Conservation (phyloP, 306 rosid genomes). For the Sicyos baderoa region DNA sequence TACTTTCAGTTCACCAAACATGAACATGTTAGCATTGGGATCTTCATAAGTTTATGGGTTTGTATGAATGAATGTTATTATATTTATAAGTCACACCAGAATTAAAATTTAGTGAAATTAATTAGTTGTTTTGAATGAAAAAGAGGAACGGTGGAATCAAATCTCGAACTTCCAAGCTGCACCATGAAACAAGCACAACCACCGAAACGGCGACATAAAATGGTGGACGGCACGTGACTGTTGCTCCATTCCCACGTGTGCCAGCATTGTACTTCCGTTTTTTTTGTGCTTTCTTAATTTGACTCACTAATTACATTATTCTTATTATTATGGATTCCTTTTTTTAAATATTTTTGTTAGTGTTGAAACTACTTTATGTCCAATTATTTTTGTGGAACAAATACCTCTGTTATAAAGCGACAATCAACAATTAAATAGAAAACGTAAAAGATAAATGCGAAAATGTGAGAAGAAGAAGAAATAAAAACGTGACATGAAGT, state of each 20-base stretch:
- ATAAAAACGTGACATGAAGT: too few species aligned
- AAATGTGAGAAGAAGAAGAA: too few species aligned
- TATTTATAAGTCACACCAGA: not conserved
- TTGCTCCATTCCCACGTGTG: conserved; percentile 18
- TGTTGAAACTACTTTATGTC: too few species aligned
- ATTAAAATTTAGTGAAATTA: not conserved
- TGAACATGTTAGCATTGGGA: conserved; percentile 6
- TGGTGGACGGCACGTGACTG: conserved; percentile 45
- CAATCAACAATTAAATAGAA: too few species aligned
- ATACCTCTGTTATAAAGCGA: too few species aligned
- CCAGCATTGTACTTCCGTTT: not conserved
- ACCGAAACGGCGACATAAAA: conserved; percentile 43
- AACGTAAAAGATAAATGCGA: too few species aligned
- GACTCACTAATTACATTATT: not conserved
- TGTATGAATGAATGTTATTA: not conserved
- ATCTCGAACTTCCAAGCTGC: not conserved
- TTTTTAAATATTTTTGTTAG: too few species aligned
- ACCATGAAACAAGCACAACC: conserved; percentile 32
- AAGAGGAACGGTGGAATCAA: conserved; percentile 13
- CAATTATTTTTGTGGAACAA: too few species aligned
- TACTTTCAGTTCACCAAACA: conserved; percentile 20
- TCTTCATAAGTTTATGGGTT: not conserved
- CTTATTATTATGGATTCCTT: not conserved
- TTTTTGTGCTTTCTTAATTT: not conserved
- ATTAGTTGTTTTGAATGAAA: conserved; percentile 1